A percentile compares a stretch with the other conserved stretches of the same genome.
Conservation (phyloP, 139 green algal genomes). For the Chlamydomonas schloesseri region DNA sequence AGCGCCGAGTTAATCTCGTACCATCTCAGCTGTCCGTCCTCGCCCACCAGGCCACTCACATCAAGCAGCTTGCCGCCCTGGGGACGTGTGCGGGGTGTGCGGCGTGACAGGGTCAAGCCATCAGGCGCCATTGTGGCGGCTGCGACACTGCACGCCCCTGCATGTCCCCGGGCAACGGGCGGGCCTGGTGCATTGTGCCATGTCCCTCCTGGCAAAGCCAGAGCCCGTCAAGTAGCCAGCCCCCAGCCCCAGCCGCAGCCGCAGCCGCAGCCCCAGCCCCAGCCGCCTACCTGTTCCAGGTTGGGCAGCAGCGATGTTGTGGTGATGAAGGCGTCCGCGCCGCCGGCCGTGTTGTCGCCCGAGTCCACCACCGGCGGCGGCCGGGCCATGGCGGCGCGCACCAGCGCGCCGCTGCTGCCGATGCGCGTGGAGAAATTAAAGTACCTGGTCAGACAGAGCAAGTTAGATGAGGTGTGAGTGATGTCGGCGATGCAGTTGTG, state of each 20-base stretch:
- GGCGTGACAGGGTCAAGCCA: too few relatives aligned
- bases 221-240: too few relatives aligned
- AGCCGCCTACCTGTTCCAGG: not conserved
- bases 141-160: too few relatives aligned
- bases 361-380: not conserved
- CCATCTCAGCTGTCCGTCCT: constrained; percentile 30
- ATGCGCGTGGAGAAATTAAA: constrained; percentile 17
- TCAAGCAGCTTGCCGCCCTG: constrained; percentile 38
- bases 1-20: constrained; percentile 1
- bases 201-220: too few relatives aligned
- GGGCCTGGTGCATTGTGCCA: too few relatives aligned
- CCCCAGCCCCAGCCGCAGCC: too few relatives aligned
- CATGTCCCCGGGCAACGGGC: too few relatives aligned
- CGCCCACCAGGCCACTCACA: not conserved
- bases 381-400: not conserved
- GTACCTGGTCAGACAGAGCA: not conserved
- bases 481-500: not conserved
- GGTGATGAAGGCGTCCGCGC: constrained; percentile 11
- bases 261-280: too few relatives aligned
- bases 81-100: too few relatives aligned
- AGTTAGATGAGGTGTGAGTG: not conserved
- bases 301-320: not conserved
- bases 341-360: too few relatives aligned
- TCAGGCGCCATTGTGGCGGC: too few relatives aligned
- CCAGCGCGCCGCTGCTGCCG: not conserved